Evolutionary conservation across 768 basidiomycete species (phyloP).

Genomic region (Lentinus tigrinus): DNA sequence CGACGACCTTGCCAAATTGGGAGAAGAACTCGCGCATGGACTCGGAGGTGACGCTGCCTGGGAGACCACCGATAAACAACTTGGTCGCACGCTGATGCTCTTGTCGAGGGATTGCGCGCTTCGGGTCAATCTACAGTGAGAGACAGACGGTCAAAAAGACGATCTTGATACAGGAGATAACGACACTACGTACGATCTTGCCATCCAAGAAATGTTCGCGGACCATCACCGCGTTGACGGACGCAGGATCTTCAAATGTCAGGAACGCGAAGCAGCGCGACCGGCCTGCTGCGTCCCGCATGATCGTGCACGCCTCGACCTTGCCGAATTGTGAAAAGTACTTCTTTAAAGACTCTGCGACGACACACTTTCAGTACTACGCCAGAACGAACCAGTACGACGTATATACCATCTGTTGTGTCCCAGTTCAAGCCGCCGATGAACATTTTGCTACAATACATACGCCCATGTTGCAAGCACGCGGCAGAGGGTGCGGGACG

Average conservation of each 20-base stretch:
- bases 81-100: conserved; percentile 94
- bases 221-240: conserved; percentile 95
- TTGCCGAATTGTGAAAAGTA: conserved; percentile 97
- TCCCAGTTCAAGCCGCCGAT: conserved; percentile 99
- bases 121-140: conserved; percentile 93
- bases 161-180: background rate
- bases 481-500: conserved; percentile 5
- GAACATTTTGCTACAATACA: conserved; percentile 89
- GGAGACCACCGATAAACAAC: conserved; percentile 93
- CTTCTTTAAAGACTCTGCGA: conserved; percentile 68
- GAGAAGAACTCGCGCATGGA: conserved; percentile 92
- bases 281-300: conserved; percentile 93
- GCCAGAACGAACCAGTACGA: conserved; percentile 35
- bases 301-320: conserved; percentile 97
- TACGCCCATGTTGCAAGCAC: conserved; percentile 19
- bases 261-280: conserved; percentile 98
- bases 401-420: conserved; percentile 91
- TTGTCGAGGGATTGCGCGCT: conserved; percentile 94
- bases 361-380: conserved; percentile 46
- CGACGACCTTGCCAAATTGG: conserved; percentile 93
- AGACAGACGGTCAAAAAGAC: conserved; percentile 1
- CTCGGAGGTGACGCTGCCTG: conserved; percentile 89
- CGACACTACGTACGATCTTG: conserved; percentile 72
- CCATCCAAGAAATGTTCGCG: conserved; percentile 94
- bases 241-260: conserved; percentile 90